A percentile compares a stretch with the other conserved stretches of the same genome.
phyloP scores from a whole-genome alignment of 176 grass and related monocot genomes.

The Rhynchospora tenuis region DNA sequence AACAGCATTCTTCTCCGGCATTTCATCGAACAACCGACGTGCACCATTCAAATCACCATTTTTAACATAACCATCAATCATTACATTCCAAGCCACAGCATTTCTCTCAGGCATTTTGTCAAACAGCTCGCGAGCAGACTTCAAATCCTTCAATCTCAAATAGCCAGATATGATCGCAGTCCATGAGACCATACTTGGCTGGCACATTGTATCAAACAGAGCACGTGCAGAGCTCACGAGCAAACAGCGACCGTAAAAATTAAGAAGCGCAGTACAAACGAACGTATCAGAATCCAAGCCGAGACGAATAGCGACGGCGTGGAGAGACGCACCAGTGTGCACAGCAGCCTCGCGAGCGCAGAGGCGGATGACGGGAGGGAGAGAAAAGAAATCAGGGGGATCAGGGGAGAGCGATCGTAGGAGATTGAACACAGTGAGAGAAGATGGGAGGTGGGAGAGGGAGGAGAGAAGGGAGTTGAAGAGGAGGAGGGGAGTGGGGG shows the following conservation, averaged over 20 bases:
- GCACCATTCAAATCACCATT: conserved; percentile 44
- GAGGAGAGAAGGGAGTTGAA: conserved; percentile 55
- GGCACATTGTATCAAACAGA: conserved; percentile 52
- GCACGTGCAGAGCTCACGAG: conserved; percentile 17
- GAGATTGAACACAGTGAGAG: conserved; percentile 51
- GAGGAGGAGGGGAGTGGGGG: conserved; percentile 45
- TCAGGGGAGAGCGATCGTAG: conserved; percentile 24
- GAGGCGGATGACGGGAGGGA: conserved; percentile 49
- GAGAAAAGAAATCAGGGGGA: conserved; percentile 62
- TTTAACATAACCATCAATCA: conserved; percentile 72
- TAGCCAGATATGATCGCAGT: conserved; percentile 46
- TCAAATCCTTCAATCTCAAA: conserved; percentile 30
- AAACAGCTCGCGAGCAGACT: conserved; percentile 41
- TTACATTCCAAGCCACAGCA: conserved; percentile 63
- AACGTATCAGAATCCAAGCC: conserved; percentile 68
- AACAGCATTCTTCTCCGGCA: conserved; percentile 45
- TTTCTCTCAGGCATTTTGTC: conserved; percentile 54
- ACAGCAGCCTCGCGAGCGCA: conserved; percentile 32
- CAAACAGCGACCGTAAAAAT: conserved; percentile 63
- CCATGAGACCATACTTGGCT: conserved; percentile 60
- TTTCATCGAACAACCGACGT: conserved; percentile 54
- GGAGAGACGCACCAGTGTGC: conserved; percentile 28
- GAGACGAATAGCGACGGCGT: conserved; percentile 43
- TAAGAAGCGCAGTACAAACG: conserved; percentile 61
- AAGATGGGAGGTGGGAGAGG: conserved; percentile 38